A percentile compares a stretch with the other conserved stretches of the same genome.
Evolutionary conservation across 768 basidiomycete genomes (phyloP).

Genomic region (Serendipita indica): DNA sequence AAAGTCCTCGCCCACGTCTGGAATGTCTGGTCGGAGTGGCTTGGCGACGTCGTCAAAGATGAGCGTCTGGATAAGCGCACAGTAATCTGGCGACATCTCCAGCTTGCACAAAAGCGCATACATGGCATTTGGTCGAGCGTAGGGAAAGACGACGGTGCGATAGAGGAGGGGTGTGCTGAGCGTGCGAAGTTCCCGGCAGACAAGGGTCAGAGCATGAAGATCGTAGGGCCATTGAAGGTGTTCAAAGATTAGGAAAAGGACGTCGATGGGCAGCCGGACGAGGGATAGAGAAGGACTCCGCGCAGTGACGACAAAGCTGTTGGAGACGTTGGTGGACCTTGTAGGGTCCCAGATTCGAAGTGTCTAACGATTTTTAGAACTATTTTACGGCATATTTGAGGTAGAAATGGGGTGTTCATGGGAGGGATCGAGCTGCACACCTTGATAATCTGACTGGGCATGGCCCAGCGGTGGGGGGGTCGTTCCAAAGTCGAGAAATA

Average conservation of each 20-base stretch:
- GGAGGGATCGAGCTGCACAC: too few species aligned
- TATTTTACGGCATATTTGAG: too few species aligned
- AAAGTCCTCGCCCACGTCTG: background rate
- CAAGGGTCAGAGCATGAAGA: background rate
- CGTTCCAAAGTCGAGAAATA: too few species aligned
- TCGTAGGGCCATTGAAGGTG: conserved; percentile 4
- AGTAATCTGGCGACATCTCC: background rate
- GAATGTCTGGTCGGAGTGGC: background rate
- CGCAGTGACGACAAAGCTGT: background rate
- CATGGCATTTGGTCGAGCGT: background rate
- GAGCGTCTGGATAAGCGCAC: background rate
- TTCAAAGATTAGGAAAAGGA: background rate
- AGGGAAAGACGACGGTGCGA: conserved; percentile 1
- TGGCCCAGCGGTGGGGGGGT: too few species aligned
- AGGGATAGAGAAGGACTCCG: too few species aligned
- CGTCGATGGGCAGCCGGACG: background rate
- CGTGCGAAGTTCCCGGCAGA: background rate
- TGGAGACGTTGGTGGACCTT: too few species aligned
- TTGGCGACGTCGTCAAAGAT: conserved; percentile 3
- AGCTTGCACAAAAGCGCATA: background rate
- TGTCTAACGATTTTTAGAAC: too few species aligned
- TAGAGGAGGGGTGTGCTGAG: background rate
- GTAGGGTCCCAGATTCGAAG: too few species aligned
- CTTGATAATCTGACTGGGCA: too few species aligned
- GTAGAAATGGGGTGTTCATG: too few species aligned